phyloP scores from a whole-genome alignment of 129 eudicot genomes.

The Cynara cardunculus region DNA sequence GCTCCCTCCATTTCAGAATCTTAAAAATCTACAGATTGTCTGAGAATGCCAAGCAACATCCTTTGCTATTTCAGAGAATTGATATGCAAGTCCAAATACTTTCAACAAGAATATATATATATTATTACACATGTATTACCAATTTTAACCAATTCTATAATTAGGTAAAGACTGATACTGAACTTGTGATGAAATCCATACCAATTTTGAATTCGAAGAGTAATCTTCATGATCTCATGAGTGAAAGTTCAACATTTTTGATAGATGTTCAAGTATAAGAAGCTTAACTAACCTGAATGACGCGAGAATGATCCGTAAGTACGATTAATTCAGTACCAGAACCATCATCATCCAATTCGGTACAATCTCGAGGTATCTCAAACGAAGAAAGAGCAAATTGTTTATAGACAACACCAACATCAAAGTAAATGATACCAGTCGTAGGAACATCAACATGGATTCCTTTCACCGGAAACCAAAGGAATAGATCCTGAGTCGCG shows the following conservation, averaged over 20 bases:
- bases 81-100: background rate
- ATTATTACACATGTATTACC: background rate
- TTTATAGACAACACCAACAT: constrained; percentile 78
- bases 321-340: background rate
- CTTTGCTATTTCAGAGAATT: background rate
- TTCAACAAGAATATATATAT: background rate
- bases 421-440: constrained; percentile 75
- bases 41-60: background rate
- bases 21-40: no score
- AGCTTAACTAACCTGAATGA: constrained; percentile 13
- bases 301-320: constrained; percentile 17
- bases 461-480: constrained; percentile 81
- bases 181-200: background rate
- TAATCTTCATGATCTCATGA: background rate
- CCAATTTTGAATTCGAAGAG: background rate
- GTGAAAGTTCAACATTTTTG: background rate
- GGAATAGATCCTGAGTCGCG: constrained; percentile 74
- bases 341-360: constrained; percentile 15
- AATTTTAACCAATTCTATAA: no score
- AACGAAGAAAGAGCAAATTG: constrained; percentile 68
- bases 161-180: no score
- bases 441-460: constrained; percentile 80
- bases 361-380: constrained; percentile 66
- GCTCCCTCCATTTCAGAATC: background rate
- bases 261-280: background rate